Percentiles rank a stretch among this genome's conserved stretches.
These are phyloP conservation scores for Rhodosporidiobolus sp. DNA, from an alignment of 768 basidiomycete species.

Conservation along the genomic window DNA sequence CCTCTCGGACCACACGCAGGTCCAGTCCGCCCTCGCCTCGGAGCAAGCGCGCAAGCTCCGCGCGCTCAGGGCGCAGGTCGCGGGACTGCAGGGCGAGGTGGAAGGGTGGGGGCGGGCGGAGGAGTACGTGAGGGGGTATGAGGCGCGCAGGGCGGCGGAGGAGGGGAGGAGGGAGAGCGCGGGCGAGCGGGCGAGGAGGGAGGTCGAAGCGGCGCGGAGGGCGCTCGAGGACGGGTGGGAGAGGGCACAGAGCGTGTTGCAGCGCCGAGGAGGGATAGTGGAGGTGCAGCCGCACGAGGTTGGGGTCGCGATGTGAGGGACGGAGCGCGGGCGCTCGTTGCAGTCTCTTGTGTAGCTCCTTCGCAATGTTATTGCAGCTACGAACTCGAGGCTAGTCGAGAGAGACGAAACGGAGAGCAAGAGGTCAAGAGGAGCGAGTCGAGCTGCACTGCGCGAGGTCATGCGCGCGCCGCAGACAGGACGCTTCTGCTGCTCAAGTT, in stretches of 20 bases:
- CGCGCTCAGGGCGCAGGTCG: constrained; percentile 52
- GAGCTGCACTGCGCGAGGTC: too few relatives aligned
- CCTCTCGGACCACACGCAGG: constrained; percentile 82
- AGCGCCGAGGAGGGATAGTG: neutral
- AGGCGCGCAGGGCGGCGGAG: neutral
- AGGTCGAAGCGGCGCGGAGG: neutral
- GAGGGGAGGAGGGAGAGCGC: neutral
- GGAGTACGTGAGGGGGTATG: constrained; percentile 14
- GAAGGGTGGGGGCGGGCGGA: constrained; percentile 3
- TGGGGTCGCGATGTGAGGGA: neutral
- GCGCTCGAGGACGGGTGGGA: constrained; percentile 13
- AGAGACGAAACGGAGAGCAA: too few relatives aligned
- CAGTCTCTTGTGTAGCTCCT: too few relatives aligned
- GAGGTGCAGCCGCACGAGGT: neutral
- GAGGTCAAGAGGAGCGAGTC: too few relatives aligned
- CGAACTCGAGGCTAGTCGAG: too few relatives aligned
- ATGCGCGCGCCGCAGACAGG: too few relatives aligned
- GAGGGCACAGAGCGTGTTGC: neutral
- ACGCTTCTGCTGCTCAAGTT: too few relatives aligned
- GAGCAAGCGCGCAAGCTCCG: constrained; percentile 84
- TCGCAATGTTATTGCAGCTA: too few relatives aligned
- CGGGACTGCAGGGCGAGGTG: constrained; percentile 8
- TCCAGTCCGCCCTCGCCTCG: constrained; percentile 76
- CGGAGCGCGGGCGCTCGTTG: too few relatives aligned
- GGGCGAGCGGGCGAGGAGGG: constrained; percentile 8